A percentile compares a stretch with the other conserved stretches of the same genome.
Conservation (phyloP, 805 yeast genomes). For the Yamadazyma paraphyllophila region DNA sequence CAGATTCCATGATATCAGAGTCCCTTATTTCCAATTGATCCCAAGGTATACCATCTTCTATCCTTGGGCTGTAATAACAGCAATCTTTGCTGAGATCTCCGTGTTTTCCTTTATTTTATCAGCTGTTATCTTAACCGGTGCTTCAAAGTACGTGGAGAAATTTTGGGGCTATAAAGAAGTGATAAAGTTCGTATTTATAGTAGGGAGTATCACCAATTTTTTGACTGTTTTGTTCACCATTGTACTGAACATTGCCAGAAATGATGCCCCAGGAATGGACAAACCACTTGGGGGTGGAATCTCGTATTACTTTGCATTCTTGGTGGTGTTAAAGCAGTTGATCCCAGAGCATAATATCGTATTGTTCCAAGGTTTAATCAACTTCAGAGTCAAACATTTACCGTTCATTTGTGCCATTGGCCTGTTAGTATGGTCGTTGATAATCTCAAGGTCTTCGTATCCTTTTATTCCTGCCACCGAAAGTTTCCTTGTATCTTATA, state of each 20-base stretch:
- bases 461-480: conserved; percentile 56
- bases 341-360: conserved; percentile 57
- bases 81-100: conserved; percentile 63
- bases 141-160: conserved; percentile 47
- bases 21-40: conserved; percentile 62
- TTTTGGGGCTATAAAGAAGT: conserved; percentile 55
- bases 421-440: conserved; percentile 34
- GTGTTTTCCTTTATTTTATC: conserved; percentile 45
- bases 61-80: conserved; percentile 64
- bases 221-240: conserved; percentile 45
- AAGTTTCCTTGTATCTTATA: conserved; percentile 70
- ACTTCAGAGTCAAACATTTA: conserved; percentile 57
- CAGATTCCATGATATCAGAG: conserved; percentile 39
- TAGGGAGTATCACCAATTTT: conserved; percentile 57
- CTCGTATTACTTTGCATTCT: conserved; percentile 50
- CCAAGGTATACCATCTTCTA: conserved; percentile 53
- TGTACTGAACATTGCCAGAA: conserved; percentile 32
- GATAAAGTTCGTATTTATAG: conserved; percentile 48
- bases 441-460: conserved; percentile 33
- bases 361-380: conserved; percentile 43
- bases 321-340: conserved; percentile 56
- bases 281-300: conserved; percentile 53
- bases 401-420: conserved; percentile 47
- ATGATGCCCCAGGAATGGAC: conserved; percentile 37
- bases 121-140: conserved; percentile 31